Conservation (phyloP, 441 rosid genomes). For the Croton setiger region DNA sequence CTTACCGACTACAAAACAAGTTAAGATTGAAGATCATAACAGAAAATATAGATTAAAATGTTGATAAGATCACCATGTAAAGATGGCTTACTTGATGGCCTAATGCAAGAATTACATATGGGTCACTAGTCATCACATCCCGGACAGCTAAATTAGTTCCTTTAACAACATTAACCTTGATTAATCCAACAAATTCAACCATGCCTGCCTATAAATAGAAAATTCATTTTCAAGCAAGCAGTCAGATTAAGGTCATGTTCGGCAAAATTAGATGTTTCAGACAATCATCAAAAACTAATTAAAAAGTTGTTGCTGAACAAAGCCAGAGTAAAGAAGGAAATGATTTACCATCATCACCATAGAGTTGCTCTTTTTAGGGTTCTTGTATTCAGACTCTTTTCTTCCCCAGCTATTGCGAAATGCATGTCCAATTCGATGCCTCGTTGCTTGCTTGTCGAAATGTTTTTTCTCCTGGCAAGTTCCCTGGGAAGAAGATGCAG, state of each 20-base stretch:
- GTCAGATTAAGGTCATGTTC: background rate
- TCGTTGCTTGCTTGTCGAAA: constrained; percentile 51
- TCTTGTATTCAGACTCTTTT: constrained; percentile 63
- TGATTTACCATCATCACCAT: constrained; percentile 63
- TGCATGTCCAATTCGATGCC: constrained; percentile 65
- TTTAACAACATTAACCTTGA: constrained; percentile 89
- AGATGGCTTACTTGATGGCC: constrained; percentile 78
- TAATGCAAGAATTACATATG: constrained; percentile 78
- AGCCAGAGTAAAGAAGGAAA: constrained; percentile 11
- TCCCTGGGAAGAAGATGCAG: constrained; percentile 33
- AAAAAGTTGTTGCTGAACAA: too few relatives aligned
- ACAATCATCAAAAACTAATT: too few relatives aligned
- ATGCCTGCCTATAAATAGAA: constrained; percentile 76
- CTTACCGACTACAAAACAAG: constrained; percentile 62
- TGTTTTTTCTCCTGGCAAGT: constrained; percentile 42
- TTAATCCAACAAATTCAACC: constrained; percentile 93
- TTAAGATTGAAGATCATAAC: background rate
- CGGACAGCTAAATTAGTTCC: constrained; percentile 94
- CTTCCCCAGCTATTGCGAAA: constrained; percentile 91
- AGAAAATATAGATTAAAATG: background rate
- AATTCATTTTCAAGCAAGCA: constrained; percentile 7
- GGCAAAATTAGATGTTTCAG: too few relatives aligned
- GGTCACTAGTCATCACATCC: constrained; percentile 87
- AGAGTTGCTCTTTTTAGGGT: constrained; percentile 59
- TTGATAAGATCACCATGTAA: constrained; percentile 13